Base-by-base conservation (phyloP, 257 asterid species). In the Rauvolfia tetraphylla region DNA sequence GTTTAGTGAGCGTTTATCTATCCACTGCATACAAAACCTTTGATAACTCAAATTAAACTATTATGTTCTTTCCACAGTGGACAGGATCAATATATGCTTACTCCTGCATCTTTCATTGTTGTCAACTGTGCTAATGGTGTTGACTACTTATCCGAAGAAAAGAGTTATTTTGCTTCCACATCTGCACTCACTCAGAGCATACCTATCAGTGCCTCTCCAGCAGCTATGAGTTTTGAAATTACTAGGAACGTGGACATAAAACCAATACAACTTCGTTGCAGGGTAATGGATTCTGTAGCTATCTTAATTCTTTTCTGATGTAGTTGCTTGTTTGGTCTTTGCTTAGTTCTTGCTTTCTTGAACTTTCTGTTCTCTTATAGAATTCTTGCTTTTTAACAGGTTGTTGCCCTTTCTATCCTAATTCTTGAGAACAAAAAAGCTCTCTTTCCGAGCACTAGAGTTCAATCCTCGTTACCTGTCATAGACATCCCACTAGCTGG, bases 81-180 rank as follows among this genome's bases (percentile, higher is more conserved):
- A 59, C 87, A 78, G 81, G 85, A 85, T 70, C 85, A 84, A 79
- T 88, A 86, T 81, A 83, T 81, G 90, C 75, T 88, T 89, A 85
- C 79, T 73, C 89, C 97, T 79, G 88, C 86, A 63, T 95, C 97
- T 70, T 92, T 86, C 87, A 87, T 95, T 84, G 88, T 88, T 72
- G 76, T 95, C 81, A 76, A 85, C 70, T 82, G 85, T 53, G 73
- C 83, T 78, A 79, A 86, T 83, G 77, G 75, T 75, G 67, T 68
- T 70, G 80, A 82, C 59, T 80, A 79, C 73, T 71, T 68, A 34
- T 73, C 23, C 63, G 51, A 33, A 48, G 84, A 84, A 78, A 88
- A 83, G 72, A 59, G 68, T 79, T 49, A 78, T 79, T 7, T 69
- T 78, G 38, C 80, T 20, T 71, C 82, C 56, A 81, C 56, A 73